phyloP scores from a whole-genome alignment of 1,284 basidiomycete genomes.

The Trichosporon sp. region DNA sequence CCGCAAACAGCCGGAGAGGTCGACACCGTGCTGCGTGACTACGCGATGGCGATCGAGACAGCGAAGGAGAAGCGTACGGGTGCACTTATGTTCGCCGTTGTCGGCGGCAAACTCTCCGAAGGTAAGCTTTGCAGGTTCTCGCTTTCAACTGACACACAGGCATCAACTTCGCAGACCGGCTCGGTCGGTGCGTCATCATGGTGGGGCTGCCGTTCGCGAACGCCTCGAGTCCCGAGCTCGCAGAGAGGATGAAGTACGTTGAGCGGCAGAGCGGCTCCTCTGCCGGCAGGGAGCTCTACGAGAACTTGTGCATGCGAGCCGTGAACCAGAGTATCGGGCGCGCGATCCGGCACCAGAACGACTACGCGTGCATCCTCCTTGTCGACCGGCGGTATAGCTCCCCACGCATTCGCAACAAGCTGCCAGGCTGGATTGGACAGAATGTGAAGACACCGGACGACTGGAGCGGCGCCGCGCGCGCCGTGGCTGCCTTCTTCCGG shows the following conservation, averaged over 20 bases:
- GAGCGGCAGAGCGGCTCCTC: constrained; percentile 64
- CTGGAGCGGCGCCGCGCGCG: constrained; percentile 74
- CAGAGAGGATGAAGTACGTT: constrained; percentile 87
- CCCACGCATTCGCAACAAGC: constrained; percentile 68
- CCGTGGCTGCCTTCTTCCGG: constrained; percentile 70
- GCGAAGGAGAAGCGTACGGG: constrained; percentile 24
- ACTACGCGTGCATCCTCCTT: constrained; percentile 82
- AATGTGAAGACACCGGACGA: constrained; percentile 65
- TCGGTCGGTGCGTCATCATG: constrained; percentile 85
- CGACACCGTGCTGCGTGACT: constrained; percentile 75
- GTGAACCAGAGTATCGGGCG: constrained; percentile 97
- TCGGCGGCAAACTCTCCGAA: constrained; percentile 95
- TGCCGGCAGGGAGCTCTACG: constrained; percentile 80
- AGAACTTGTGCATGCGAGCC: constrained; percentile 92
- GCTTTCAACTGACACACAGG: constrained; percentile 51
- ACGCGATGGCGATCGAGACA: constrained; percentile 64
- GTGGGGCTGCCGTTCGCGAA: constrained; percentile 94
- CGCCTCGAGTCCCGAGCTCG: constrained; percentile 81
- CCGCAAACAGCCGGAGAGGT: constrained; percentile 76
- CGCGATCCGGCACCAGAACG: constrained; percentile 80
- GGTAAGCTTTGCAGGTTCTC: constrained; percentile 53
- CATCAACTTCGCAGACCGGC: constrained; percentile 88
- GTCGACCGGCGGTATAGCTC: constrained; percentile 77
- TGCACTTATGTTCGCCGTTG: constrained; percentile 73
- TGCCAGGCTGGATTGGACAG: constrained; percentile 84